Conservation (phyloP, 371 early-diverging fungal genomes). For the Mucor sp. region DNA sequence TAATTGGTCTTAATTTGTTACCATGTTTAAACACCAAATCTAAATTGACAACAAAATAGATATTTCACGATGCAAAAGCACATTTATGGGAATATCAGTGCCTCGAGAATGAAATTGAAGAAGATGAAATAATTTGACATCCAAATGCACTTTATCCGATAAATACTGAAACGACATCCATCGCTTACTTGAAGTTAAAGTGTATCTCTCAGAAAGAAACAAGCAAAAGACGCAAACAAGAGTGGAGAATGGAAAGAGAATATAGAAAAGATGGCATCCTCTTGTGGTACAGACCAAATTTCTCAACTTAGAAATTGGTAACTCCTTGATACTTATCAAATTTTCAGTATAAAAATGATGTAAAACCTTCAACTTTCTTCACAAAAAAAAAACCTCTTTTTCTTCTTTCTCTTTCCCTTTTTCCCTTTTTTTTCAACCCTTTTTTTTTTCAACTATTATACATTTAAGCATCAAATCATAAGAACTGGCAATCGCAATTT, state of each 20-base stretch:
- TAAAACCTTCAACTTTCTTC: not conserved
- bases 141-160: not conserved
- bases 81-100: not conserved
- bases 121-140: not conserved
- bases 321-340: conserved; percentile 1
- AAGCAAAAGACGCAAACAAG: not conserved
- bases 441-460: not conserved
- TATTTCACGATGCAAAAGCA: not conserved
- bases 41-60: conserved; percentile 4
- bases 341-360: not conserved
- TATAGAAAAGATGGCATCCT: not conserved
- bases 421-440: not conserved
- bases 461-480: not conserved
- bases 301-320: not conserved
- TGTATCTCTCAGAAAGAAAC: not conserved
- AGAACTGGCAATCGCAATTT: not conserved
- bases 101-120: not conserved
- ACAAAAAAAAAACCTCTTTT: not conserved
- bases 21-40: not conserved
- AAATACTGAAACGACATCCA: not conserved
- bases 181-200: not conserved
- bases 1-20: not conserved
- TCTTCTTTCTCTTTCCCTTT: not conserved
- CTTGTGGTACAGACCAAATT: not conserved
- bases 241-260: not conserved